phyloP scores from a whole-genome alignment of 1,284 basidiomycete species.

The Ceratobasidium papillatum region DNA sequence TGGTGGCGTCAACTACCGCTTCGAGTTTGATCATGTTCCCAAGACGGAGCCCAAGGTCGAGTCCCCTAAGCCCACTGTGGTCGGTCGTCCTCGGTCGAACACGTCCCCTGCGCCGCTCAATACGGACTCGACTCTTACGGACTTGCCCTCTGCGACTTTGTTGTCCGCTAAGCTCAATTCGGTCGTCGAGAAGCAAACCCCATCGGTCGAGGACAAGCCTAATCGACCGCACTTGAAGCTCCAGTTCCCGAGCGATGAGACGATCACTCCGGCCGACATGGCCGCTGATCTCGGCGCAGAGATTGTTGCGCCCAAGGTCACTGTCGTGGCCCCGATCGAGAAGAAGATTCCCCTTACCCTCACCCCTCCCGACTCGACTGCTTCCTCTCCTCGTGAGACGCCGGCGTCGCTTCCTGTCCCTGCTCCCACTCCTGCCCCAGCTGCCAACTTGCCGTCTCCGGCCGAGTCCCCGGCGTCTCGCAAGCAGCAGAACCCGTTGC shows the following conservation, averaged over 20 bases:
- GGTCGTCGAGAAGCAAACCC: constrained; percentile 9
- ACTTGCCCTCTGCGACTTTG: constrained; percentile 19
- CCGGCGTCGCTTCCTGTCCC: not conserved
- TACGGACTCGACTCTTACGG: constrained; percentile 13
- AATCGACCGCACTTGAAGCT: constrained; percentile 24
- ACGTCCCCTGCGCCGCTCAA: constrained; percentile 29
- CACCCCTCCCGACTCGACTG: constrained; percentile 28
- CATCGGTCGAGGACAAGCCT: not conserved
- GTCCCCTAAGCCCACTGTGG: not conserved
- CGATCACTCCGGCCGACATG: constrained; percentile 13
- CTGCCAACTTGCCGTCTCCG: constrained; percentile 20
- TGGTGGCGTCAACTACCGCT: constrained; percentile 55
- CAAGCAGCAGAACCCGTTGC: constrained; percentile 21
- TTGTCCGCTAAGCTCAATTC: constrained; percentile 22
- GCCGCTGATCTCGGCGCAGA: constrained; percentile 22
- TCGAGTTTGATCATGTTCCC: constrained; percentile 51
- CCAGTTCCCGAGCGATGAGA: constrained; percentile 34
- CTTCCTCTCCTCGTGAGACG: constrained; percentile 26
- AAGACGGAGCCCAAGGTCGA: constrained; percentile 2
- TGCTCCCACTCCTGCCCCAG: not conserved
- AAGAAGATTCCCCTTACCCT: constrained; percentile 21
- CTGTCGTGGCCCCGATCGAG: not conserved
- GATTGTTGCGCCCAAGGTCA: constrained; percentile 12
- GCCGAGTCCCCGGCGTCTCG: constrained; percentile 18
- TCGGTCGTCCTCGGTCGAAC: constrained; percentile 29